Evolutionary conservation across 768 basidiomycete genomes (phyloP).

Genomic region (Xerocomus potaroensis): DNA sequence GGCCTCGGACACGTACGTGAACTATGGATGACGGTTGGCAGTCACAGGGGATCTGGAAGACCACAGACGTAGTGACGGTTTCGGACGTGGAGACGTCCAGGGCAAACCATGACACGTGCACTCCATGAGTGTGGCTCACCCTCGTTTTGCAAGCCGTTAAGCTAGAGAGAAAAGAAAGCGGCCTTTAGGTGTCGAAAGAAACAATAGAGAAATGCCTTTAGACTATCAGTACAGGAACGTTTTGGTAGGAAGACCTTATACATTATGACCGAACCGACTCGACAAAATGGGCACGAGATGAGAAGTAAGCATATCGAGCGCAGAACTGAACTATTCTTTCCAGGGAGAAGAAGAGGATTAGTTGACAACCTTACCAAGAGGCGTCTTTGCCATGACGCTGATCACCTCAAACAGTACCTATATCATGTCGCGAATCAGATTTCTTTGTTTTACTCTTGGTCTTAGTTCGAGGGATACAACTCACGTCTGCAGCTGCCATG

Average conservation of each 20-base stretch:
- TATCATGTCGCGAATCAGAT: slow-evolving; percentile 14
- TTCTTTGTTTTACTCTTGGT: background rate
- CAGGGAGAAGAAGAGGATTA: background rate
- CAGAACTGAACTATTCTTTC: background rate
- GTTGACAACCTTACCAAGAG: slow-evolving; percentile 53
- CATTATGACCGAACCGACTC: background rate
- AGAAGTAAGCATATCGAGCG: background rate
- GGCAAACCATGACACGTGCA: background rate
- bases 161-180: too few species aligned
- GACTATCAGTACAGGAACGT: too few species aligned
- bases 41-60: background rate
- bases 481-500: slow-evolving; percentile 58
- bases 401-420: slow-evolving; percentile 73
- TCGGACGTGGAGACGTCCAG: background rate
- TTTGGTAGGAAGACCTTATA: too few species aligned
- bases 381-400: slow-evolving; percentile 77
- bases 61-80: background rate
- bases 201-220: too few species aligned
- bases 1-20: too few species aligned
- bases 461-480: slow-evolving; percentile 19
- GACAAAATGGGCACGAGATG: background rate
- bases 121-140: background rate
- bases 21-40: background rate
- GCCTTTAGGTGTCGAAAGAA: too few species aligned
- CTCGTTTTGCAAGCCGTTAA: too few species aligned